Base-by-base conservation (phyloP, 331 rosid genomes). In the Dryas integrifolia region DNA sequence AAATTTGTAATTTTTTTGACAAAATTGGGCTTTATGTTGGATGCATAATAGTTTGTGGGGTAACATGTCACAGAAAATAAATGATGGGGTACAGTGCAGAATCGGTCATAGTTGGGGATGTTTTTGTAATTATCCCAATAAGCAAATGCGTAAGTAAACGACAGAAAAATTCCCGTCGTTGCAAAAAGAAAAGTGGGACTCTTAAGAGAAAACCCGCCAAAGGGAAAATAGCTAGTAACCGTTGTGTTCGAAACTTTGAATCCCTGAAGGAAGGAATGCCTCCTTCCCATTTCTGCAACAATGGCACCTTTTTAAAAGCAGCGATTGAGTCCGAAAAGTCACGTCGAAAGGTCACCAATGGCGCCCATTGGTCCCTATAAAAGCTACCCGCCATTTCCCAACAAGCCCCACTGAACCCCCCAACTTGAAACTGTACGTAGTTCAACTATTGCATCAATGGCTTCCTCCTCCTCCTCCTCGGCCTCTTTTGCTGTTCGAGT, bases 381-480 rank as follows among this genome's bases (percentile, higher is more conserved):
- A 67, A 16, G 44, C 44, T 15, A 47, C 57, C 50, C 65, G 9
- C 39, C 67, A 24, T 14, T 44, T 45, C 6, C 8, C 21, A 10
- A 45, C 12, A 14, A 5, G 24, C 18, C 12, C 58, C 14, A 26
- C 26, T 0, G 35, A 51, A 43, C 3, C 11, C 67, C 72, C 21
- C 57, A 50, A 4, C 13, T 5, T 14, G 24, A 9, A 6, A 44
- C 24, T 16, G 35, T 24, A 18, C 21, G 21, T 18, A n/a, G 26
- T 40, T 46, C 14, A 21, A 10, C 4, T 15, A 13, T 14, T 35
- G 9, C 56, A 41, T 35, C 44, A 72, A 81, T 82, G 88, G 62
- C 76, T 52, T 16, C 65, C 4, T 52, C 58, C 26, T 63, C 57
- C 15, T 35, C 58, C 3, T 53, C 65, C 5, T 49, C n/a, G 15